Evolutionary conservation across 306 rosid species (phyloP), one percentile per base, ranked within the genome.

Genomic region (Nissolia schottii): DNA sequence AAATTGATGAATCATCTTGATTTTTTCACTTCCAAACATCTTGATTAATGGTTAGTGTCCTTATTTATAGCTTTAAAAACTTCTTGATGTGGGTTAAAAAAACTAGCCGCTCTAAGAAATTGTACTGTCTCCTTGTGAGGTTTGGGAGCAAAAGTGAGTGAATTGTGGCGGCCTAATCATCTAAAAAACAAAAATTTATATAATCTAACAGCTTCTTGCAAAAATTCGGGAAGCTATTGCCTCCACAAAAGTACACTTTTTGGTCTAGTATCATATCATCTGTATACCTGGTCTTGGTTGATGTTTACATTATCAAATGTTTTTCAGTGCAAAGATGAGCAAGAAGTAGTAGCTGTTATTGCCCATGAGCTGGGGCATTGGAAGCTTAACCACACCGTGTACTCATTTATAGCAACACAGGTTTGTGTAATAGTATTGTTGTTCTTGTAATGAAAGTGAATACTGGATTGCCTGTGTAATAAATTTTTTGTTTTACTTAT

Each of bases 321-420:
- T 68, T 75, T 79, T 72, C 81, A 94, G 97, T 94, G 99, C 88
- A 94, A 94, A 89, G 38, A 89, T 29, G 91, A 91, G 37, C 96
- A 94, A 67, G 99, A 94, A 82, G 88, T 94, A 73, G 97, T 91
- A 54, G 97, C 99, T 51, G 99, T 94, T 69, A 91, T 91, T 80
- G 99, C 96, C 69, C 99, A 94, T 60, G 97, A 94, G 80, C 83
- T 94, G 61, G 99, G 99, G 78, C 99, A 94, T 78, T 94, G 99
- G 99, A 89, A 94, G 80, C 99, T 94, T 68, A 94, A 84, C 79
- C 99, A 94, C 78, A 94, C 98, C 0, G 73, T 89, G 85, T 94
- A 86, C 85, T 86, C 98, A 7, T 94, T 94, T 85, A 70, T 94
- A 38, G 98, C 98, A 18, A 83, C 91, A 86, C 98, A 94, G 97